Evolutionary conservation across 306 rosid genomes (phyloP).

Genomic region (Quercus mongolica): DNA sequence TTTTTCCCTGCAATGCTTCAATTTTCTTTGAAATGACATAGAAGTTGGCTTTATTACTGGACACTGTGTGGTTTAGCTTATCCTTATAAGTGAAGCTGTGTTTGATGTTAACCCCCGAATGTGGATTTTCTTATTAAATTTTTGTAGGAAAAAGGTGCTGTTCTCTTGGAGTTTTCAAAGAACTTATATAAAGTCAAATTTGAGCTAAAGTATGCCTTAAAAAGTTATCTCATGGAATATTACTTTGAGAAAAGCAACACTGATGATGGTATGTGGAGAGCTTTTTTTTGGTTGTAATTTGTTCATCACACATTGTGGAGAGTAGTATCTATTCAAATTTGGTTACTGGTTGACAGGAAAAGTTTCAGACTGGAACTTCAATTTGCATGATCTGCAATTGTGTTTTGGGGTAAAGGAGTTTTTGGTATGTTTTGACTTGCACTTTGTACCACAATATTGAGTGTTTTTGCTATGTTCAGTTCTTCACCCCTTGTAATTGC

Average conservation of each 20-base stretch:
- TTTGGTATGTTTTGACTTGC: constrained; percentile 57
- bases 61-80: neutral
- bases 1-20: neutral
- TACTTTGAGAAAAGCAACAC: constrained; percentile 49
- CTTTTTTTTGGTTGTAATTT: neutral
- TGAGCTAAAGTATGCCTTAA: constrained; percentile 71
- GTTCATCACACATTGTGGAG: neutral
- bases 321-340: constrained; percentile 21
- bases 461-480: neutral
- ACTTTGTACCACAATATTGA: neutral
- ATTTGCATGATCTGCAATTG: constrained; percentile 73
- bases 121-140: neutral
- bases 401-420: constrained; percentile 92
- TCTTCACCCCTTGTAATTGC: constrained; percentile 15
- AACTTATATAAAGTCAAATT: constrained; percentile 74
- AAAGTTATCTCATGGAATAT: constrained; percentile 84
- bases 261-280: constrained; percentile 39
- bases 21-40: neutral
- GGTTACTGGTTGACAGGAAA: constrained; percentile 40
- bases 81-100: neutral
- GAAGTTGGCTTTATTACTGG: neutral
- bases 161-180: constrained; percentile 48
- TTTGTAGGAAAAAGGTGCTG: constrained; percentile 70
- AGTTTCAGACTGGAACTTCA: constrained; percentile 51
- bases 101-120: neutral